Conservation (phyloP, 2,329 filamentous ascomycete species). For the Epichloe hybrida region DNA sequence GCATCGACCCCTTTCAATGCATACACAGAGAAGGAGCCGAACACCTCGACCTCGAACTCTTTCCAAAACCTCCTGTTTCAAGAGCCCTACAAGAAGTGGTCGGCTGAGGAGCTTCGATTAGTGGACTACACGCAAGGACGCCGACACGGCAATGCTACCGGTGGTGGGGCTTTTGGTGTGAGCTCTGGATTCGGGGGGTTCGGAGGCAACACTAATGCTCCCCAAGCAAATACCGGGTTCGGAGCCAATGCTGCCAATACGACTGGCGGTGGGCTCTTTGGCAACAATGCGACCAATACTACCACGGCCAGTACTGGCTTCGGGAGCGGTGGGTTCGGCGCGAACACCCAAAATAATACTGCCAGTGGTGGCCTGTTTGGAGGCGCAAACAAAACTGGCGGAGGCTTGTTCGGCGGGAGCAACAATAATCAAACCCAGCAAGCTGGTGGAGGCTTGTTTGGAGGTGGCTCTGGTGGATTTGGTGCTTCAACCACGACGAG, state of each 20-base stretch:
- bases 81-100: constrained; percentile 76
- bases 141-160: constrained; percentile 68
- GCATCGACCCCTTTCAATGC: constrained; percentile 55
- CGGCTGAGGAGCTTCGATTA: constrained; percentile 69
- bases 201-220: constrained; percentile 22
- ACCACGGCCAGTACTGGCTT: constrained; percentile 14
- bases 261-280: constrained; percentile 25
- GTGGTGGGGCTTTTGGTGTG: constrained; percentile 73
- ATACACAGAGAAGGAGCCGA: constrained; percentile 59
- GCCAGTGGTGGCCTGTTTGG: constrained; percentile 28
- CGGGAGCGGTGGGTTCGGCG: constrained; percentile 29
- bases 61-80: constrained; percentile 74
- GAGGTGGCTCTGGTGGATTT: constrained; percentile 22
- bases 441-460: constrained; percentile 14
- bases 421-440: constrained; percentile 11
- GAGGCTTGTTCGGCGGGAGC: constrained; percentile 13
- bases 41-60: constrained; percentile 38
- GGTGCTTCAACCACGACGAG: constrained; percentile 19
- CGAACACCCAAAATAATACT: constrained; percentile 12
- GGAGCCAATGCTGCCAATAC: constrained; percentile 25
- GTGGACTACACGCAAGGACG: constrained; percentile 83
- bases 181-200: constrained; percentile 40
- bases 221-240: constrained; percentile 28
- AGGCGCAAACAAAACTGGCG: constrained; percentile 11
- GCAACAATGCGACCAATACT: constrained; percentile 17